A percentile compares a stretch with the other conserved stretches of the same genome.
Evolutionary conservation across 176 grass and related monocot genomes (phyloP).

Genomic region (Bonia amplexicaulis): DNA sequence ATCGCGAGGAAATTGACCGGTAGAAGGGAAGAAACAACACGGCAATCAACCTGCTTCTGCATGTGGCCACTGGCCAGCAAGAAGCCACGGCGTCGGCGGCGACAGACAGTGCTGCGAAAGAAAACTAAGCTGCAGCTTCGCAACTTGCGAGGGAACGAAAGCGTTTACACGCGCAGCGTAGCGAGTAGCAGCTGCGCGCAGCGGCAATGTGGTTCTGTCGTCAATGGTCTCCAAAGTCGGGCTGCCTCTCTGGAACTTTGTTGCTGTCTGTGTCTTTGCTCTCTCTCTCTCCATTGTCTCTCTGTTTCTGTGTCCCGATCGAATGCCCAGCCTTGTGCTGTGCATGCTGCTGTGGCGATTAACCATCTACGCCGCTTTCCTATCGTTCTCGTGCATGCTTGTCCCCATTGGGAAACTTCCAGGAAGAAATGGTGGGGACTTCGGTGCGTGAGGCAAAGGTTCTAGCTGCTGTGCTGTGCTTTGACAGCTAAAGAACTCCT

Average conservation of each 20-base stretch:
- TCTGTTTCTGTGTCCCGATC: background rate
- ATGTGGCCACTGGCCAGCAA: slow-evolving; percentile 6
- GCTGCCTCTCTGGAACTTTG: background rate
- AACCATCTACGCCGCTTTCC: background rate
- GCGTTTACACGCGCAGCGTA: background rate
- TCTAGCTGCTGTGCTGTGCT: background rate
- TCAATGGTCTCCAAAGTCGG: background rate
- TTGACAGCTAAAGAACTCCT: background rate
- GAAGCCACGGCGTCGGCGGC: background rate
- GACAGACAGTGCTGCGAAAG: background rate
- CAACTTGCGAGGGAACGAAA: background rate
- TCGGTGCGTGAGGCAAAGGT: background rate
- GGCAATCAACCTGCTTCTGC: background rate
- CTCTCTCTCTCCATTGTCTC: background rate
- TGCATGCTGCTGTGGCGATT: background rate
- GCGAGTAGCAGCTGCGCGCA: no score
- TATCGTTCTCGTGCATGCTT: background rate
- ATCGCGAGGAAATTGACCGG: background rate
- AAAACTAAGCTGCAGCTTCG: background rate
- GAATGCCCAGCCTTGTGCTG: background rate
- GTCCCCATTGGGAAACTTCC: background rate
- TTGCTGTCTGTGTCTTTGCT: background rate
- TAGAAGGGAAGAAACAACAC: background rate
- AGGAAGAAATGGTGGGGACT: background rate
- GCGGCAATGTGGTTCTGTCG: background rate